Evolutionary conservation across 345 rosid species (phyloP).

Genomic region (Rhizophora apiculata): DNA sequence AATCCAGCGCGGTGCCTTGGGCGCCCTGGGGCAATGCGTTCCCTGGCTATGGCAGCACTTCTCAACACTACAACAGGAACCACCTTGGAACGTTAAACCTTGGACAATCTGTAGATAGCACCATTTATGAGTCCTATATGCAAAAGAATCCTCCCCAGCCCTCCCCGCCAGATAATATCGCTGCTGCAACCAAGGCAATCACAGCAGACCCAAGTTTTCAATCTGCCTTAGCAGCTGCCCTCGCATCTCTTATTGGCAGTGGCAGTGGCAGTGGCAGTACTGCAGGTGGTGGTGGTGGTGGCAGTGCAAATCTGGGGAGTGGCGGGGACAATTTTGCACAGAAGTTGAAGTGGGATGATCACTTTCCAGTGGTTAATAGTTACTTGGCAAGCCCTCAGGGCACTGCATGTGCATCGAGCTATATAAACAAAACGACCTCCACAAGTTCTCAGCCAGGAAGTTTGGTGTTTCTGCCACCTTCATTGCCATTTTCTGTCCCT

Average conservation of each 20-base stretch:
- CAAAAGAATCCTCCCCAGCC: slow-evolving; percentile 32
- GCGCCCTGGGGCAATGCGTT: slow-evolving; percentile 22
- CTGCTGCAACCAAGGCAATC: slow-evolving; percentile 66
- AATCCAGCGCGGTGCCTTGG: slow-evolving; percentile 37
- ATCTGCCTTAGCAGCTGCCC: slow-evolving; percentile 67
- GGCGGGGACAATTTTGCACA: slow-evolving; percentile 13
- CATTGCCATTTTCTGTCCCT: slow-evolving; percentile 35
- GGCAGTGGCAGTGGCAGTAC: slow-evolving; percentile 1
- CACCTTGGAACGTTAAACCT: slow-evolving; percentile 28
- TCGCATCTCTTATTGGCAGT: slow-evolving; percentile 56
- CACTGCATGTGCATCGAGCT: slow-evolving; percentile 36
- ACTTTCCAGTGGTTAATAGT: slow-evolving; percentile 16
- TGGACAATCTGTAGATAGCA: slow-evolving; percentile 27
- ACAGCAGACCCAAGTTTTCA: slow-evolving; percentile 78
- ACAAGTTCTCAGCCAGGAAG: slow-evolving; percentile 29
- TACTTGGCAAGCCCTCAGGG: slow-evolving; percentile 5
- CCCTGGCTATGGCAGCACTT: slow-evolving; percentile 31
- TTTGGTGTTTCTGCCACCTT: slow-evolving; percentile 29
- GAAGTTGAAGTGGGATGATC: slow-evolving; percentile 28
- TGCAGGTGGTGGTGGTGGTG: not conserved
- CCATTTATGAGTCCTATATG: slow-evolving; percentile 34
- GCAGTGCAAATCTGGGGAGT: slow-evolving; percentile 4
- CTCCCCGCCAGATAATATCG: slow-evolving; percentile 40
- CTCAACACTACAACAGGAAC: slow-evolving; percentile 35
- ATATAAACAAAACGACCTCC: slow-evolving; percentile 28